Evolutionary conservation across 441 rosid genomes (phyloP).

Genomic region (Populus hybrid): DNA sequence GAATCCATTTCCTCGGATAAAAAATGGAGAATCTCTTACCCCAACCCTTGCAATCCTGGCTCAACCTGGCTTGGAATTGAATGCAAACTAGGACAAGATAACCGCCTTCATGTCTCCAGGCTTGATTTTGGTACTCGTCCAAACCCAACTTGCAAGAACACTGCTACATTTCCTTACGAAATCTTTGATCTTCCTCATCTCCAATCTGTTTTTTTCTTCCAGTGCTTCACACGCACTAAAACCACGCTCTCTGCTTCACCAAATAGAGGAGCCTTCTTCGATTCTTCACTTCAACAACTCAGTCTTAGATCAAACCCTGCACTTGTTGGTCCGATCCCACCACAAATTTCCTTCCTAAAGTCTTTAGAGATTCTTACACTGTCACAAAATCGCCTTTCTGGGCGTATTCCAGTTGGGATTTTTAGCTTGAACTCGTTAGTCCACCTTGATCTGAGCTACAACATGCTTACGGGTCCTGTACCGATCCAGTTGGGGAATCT

Average conservation of each 20-base stretch:
- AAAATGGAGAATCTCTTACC: constrained; percentile 61
- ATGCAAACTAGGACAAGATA: constrained; percentile 61
- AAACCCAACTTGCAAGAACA: constrained; percentile 61
- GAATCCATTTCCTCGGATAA: constrained; percentile 77
- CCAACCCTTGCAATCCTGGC: constrained; percentile 67
- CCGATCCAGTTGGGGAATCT: constrained; percentile 60
- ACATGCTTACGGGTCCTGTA: constrained; percentile 52
- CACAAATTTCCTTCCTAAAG: constrained; percentile 58
- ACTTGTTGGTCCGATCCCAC: constrained; percentile 71
- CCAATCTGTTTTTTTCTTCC: constrained; percentile 65
- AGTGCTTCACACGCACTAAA: constrained; percentile 59
- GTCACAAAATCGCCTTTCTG: constrained; percentile 68
- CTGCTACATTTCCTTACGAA: constrained; percentile 58
- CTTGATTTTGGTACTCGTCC: constrained; percentile 77
- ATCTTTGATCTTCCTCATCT: constrained; percentile 66
- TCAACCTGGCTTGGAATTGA: constrained; percentile 79
- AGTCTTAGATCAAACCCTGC: constrained; percentile 79
- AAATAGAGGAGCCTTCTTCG: constrained; percentile 16
- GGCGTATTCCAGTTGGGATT: constrained; percentile 47
- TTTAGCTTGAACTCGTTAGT: constrained; percentile 44
- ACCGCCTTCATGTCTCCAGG: constrained; percentile 59
- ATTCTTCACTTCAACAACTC: constrained; percentile 76
- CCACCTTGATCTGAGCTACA: constrained; percentile 85
- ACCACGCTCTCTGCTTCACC: constrained; percentile 51
- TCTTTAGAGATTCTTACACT: constrained; percentile 66